Evolutionary conservation across 352 stramenopile species (phyloP), one percentile per base, ranked within the genome.

Genomic region (Saprolegnia diclina): DNA sequence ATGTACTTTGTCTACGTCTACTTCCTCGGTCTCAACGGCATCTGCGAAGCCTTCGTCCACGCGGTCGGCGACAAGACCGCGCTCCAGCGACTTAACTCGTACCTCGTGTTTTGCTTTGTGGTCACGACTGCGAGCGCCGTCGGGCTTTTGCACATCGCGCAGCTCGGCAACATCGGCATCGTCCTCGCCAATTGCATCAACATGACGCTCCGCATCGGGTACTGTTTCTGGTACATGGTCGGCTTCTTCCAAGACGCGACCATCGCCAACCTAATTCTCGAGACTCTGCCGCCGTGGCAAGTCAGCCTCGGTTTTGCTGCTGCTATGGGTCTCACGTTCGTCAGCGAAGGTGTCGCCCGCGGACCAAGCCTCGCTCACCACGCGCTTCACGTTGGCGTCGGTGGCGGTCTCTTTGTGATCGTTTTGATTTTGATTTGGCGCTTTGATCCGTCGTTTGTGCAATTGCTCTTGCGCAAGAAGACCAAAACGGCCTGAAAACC

Each of bases 11-110:
- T 96, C 5, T 98, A 98, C 76, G 97, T 98, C 22, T 85, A 90
- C 35, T 97, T 98, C 57, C 72, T 99, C 14, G 92, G 91, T 1
- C 71, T 98, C 35, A 99, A 99, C 76, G 96, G 96, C 5, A 95
- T 97, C 65, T 97, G 88, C 67, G 96, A 99, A 83, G 93, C 94
- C 2, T 98, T 98, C 76, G 94, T 98, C 0, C 96, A 98, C 72
- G 92, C 88, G 4, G 82, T 94, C 21, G 86, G 81, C 11, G 67
- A 87, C 50, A 78, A 90, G 26, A 53, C 75, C 14, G 73, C 92
- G 57, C 73, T 95, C 48, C 91, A 91, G 79, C 76, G 68, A 19
- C 78, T 96, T 5, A 96, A 96, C 76, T 80, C 87, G 53, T 75
- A 89, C 29, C 83, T 96, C 55, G 78, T 82, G 2, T 73, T 81